Base-by-base conservation (phyloP, 176 grass and related monocot species). In the Oryza australiensis region DNA sequence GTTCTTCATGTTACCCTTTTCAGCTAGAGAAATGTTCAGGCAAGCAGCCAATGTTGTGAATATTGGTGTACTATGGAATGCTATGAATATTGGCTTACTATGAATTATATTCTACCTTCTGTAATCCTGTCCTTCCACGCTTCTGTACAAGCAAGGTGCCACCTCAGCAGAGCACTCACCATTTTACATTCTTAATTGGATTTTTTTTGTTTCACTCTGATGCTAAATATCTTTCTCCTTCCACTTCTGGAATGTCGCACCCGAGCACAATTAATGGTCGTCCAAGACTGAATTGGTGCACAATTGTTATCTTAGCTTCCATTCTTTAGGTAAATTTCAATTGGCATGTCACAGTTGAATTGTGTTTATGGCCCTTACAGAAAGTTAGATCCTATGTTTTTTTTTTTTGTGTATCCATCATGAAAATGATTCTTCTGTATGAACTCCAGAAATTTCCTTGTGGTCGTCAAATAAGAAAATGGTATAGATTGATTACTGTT, bases 1-100 rank as follows among this genome's bases (percentile, higher is more conserved):
- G 24, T 55, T 42, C 45, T 33, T 5, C 29, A 24, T 72, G 41
- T 20, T 57, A 23, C 59, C 48, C 42, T 45, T 2, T 14, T 16
- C 26, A 66, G 32, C 33, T 71, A 26, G 24, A 20, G 60, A 76
- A 29, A 79, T 79, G 11, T 79, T 78, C 32, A 24, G 65, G 40
- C 48, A 33, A 66, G 9, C 26, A 49, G 26, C 1, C 10, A 46
- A 26, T 67, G 28, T 18, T 51, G 10, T 78, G 28, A 41, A 68
- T 27, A 26, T 35, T 67, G 28, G n/a, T n/a, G n/a, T n/a, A n/a
- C n/a, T n/a, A n/a, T n/a, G n/a, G n/a, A n/a, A n/a, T n/a, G n/a
- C n/a, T n/a, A n/a, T n/a, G n/a, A n/a, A n/a, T n/a, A n/a, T n/a
- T n/a, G n/a, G 62, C 28, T n/a, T n/a, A n/a, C n/a, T n/a, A n/a